Base-by-base conservation (phyloP, 331 rosid genomes). In the Ulmus americana region DNA sequence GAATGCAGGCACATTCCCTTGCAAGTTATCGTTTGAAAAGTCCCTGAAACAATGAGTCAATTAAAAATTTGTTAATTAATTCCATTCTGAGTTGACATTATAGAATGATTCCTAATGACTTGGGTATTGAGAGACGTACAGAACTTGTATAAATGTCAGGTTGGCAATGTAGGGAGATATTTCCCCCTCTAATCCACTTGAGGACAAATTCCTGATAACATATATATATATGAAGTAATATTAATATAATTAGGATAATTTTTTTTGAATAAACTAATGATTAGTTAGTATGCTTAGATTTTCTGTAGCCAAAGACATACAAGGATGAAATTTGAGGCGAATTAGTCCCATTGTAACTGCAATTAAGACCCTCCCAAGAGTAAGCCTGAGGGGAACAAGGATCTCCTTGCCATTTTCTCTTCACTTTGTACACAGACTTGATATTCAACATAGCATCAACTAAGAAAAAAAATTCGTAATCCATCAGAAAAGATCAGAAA, bases 381-480 rank as follows among this genome's bases (percentile, higher is more conserved):
- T 64, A 76, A 22, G 10, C 47, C 12, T 10, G 42, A 4, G 80
- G 80, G 1, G 56, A 6, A 54, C 76, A 70, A 70, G 80, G 80
- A 60, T 70, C 80, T 63, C 72, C 80, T 59, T 70, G 80, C 80
- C 76, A 70, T 7, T 45, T 46, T 22, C 42, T 54, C 10, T 51
- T 48, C 14, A 61, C 39, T 28, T 51, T 45, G 46, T 70, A 76
- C 8, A 38, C 51, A 0, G 39, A 14, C 62, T 61, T 71, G 40
- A 71, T 71, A 10, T 28, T 57, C 47, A 41, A 6, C 12, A 69
- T 55, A 18, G 63, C 75, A 18, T 54, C 38, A 39, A 63, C 76
- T 59, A 41, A 20, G 22, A 20, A 28, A 28, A 28, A 28, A 0
- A 38, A 22, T 5, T 22, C 6, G 2, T 10, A 22, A 20, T 20